Percentiles rank a stretch among this genome's conserved stretches.
phyloP scores from a whole-genome alignment of 108 stramenopile species.

The Cyclotella choctawhatcheeana region DNA sequence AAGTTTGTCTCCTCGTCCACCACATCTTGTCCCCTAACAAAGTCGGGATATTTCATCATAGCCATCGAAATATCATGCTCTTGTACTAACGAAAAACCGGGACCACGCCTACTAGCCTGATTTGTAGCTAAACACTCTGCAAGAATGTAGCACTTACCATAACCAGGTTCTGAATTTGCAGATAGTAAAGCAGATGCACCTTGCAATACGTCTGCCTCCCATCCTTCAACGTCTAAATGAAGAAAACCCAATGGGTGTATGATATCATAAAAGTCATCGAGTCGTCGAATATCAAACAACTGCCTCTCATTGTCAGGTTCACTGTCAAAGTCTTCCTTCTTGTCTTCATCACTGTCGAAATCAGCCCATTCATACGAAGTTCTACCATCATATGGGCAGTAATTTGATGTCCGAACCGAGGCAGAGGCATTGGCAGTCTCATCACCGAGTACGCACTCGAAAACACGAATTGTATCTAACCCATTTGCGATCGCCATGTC shows the following conservation, averaged over 20 bases:
- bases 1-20: slow-evolving; percentile 44
- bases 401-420: not conserved
- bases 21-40: slow-evolving; percentile 35
- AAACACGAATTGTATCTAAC: slow-evolving; percentile 29
- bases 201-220: slow-evolving; percentile 35
- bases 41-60: slow-evolving; percentile 28
- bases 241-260: slow-evolving; percentile 44
- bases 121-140: slow-evolving; percentile 28
- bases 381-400: slow-evolving; percentile 42
- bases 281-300: slow-evolving; percentile 21
- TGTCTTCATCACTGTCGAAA: not conserved
- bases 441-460: slow-evolving; percentile 40
- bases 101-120: slow-evolving; percentile 26
- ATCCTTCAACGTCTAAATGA: slow-evolving; percentile 49
- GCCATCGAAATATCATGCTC: slow-evolving; percentile 33
- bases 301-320: not conserved
- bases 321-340: slow-evolving; percentile 13
- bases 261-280: slow-evolving; percentile 34
- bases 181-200: slow-evolving; percentile 31
- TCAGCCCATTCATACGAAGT: slow-evolving; percentile 23
- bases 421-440: slow-evolving; percentile 26
- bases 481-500: slow-evolving; percentile 31
- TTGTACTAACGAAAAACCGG: slow-evolving; percentile 28
- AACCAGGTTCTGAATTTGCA: not conserved
- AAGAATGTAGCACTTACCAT: slow-evolving; percentile 27